Evolutionary conservation across 192 early-diverging fungal species (phyloP).

Genomic region (Umbelopsis ramanniana): DNA sequence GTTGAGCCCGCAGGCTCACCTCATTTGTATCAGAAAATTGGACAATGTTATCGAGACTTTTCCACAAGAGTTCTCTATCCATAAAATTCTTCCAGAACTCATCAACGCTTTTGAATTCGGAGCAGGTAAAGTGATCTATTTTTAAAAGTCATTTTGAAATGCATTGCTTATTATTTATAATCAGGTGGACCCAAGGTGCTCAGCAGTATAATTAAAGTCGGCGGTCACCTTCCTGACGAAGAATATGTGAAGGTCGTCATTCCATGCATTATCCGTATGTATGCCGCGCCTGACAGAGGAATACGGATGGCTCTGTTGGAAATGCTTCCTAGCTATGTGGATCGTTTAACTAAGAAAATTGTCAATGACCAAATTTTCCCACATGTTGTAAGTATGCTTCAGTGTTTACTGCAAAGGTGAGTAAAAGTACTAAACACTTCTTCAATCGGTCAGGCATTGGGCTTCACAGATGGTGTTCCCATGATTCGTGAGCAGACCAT

Average conservation of each 20-base stretch:
- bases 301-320: slow-evolving; percentile 88
- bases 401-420: not conserved
- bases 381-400: slow-evolving; percentile 62
- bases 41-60: slow-evolving; percentile 74
- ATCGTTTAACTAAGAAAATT: slow-evolving; percentile 66
- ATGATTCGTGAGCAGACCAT: slow-evolving; percentile 92
- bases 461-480: slow-evolving; percentile 86
- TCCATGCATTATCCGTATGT: slow-evolving; percentile 82
- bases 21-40: slow-evolving; percentile 58
- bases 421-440: no score
- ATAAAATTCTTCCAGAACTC: slow-evolving; percentile 94
- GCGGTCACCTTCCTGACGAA: slow-evolving; percentile 67
- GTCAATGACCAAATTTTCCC: slow-evolving; percentile 87
- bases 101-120: slow-evolving; percentile 83
- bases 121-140: slow-evolving; percentile 45
- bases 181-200: slow-evolving; percentile 72
- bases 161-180: not conserved
- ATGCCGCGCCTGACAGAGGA: slow-evolving; percentile 83
- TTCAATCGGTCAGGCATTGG: slow-evolving; percentile 59
- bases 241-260: slow-evolving; percentile 76
- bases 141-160: not conserved
- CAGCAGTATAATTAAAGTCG: slow-evolving; percentile 84
- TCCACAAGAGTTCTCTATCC: slow-evolving; percentile 81
- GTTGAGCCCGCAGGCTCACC: not conserved
- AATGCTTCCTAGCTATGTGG: slow-evolving; percentile 73